Percentiles rank a stretch among this genome's conserved stretches.
phyloP scores from a whole-genome alignment of 2,329 filamentous ascomycete species.

The Arthroderma uncinatum region DNA sequence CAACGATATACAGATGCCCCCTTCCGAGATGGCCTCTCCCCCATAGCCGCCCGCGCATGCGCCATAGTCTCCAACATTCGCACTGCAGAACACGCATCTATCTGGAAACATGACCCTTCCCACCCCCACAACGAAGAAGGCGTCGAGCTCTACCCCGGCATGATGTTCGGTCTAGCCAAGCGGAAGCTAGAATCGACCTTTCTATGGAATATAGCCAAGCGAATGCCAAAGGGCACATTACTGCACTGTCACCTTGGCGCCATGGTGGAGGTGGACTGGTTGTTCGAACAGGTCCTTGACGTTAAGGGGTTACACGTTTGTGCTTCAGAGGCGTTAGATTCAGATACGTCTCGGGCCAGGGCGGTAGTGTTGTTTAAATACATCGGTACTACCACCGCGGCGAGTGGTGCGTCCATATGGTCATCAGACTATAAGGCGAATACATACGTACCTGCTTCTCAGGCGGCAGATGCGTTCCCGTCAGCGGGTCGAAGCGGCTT shows the following conservation, averaged over 20 bases:
- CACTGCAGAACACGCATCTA: constrained; percentile 58
- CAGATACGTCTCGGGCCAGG: constrained; percentile 42
- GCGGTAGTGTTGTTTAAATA: constrained; percentile 52
- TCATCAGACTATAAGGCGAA: constrained; percentile 48
- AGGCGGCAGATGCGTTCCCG: constrained; percentile 64
- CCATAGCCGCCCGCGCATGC: constrained; percentile 65
- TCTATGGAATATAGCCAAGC: constrained; percentile 72
- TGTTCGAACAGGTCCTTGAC: constrained; percentile 59
- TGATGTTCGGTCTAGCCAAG: constrained; percentile 86
- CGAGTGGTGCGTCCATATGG: constrained; percentile 51
- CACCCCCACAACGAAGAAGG: constrained; percentile 54
- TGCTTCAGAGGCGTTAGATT: constrained; percentile 47
- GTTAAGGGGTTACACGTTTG: constrained; percentile 64
- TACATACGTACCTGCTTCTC: constrained; percentile 47
- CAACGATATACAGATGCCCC: constrained; percentile 18
- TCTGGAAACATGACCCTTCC: constrained; percentile 51
- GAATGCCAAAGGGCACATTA: constrained; percentile 75
- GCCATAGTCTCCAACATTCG: constrained; percentile 71
- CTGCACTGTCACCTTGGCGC: constrained; percentile 84
- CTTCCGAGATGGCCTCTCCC: constrained; percentile 50
- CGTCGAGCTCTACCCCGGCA: constrained; percentile 65
- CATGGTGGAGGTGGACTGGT: constrained; percentile 76
- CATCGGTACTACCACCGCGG: constrained; percentile 20
- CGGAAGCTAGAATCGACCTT: constrained; percentile 73
- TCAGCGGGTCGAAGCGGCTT: constrained; percentile 61